Percentiles rank a stretch among this genome's conserved stretches.
Conservation (phyloP, 176 grass and related monocot genomes). For the Cenchrus fungigraminus region DNA sequence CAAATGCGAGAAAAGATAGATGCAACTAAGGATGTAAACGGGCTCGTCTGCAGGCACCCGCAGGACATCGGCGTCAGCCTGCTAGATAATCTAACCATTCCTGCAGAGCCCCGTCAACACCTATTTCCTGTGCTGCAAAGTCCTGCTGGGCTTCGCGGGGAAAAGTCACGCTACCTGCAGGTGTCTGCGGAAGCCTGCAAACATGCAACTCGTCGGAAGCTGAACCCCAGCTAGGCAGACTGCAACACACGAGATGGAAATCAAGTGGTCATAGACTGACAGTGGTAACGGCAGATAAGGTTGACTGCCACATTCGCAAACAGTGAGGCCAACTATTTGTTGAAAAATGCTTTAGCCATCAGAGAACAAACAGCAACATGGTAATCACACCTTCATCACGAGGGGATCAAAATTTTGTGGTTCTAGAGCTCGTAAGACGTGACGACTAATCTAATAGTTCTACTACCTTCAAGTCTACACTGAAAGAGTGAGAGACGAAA, state of each 20-base stretch:
- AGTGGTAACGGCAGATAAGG: neutral
- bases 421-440: neutral
- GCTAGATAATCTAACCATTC: no score
- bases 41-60: no score
- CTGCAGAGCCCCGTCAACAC: no score
- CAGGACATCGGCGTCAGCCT: no score
- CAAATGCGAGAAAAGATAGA: no score
- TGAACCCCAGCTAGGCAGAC: no score
- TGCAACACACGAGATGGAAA: slow-evolving; percentile 25
- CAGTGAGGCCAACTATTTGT: neutral
- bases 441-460: slow-evolving; percentile 30
- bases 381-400: neutral
- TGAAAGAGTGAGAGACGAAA: neutral
- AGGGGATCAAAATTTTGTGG: neutral
- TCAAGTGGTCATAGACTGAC: neutral
- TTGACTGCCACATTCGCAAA: slow-evolving; percentile 20
- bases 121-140: no score
- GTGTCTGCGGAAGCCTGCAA: no score
- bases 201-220: no score
- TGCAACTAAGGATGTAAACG: no score
- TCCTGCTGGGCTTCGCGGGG: no score
- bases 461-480: slow-evolving; percentile 4
- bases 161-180: no score
- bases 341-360: slow-evolving; percentile 2
- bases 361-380: neutral